phyloP scores from a whole-genome alignment of 1,284 basidiomycete species.

The Fomitopsis palustris region DNA sequence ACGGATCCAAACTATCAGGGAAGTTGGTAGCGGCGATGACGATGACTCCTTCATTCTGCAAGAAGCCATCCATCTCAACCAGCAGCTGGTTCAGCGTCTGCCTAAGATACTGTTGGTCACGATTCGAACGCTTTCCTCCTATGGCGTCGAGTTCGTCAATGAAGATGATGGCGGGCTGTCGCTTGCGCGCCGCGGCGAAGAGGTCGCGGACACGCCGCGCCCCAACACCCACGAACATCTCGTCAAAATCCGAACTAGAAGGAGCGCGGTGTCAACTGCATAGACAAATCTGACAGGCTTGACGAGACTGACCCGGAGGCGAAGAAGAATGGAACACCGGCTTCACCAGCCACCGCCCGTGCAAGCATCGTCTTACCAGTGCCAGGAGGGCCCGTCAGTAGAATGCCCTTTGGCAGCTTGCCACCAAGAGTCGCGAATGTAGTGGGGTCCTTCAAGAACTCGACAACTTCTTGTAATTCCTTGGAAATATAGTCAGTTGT shows the following conservation, averaged over 20 bases:
- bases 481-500: constrained; percentile 23
- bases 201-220: constrained; percentile 96
- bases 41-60: constrained; percentile 87
- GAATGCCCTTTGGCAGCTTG: constrained; percentile 87
- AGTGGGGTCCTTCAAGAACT: constrained; percentile 89
- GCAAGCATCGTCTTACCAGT: constrained; percentile 98
- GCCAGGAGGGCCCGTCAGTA: constrained; percentile 86
- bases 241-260: constrained; percentile 90
- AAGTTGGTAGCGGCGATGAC: constrained; percentile 96
- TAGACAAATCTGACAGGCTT: not conserved
- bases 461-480: constrained; percentile 92
- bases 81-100: constrained; percentile 93
- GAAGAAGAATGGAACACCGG: constrained; percentile 91
- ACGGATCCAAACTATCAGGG: constrained; percentile 87
- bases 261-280: not conserved
- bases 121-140: constrained; percentile 86
- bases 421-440: constrained; percentile 88
- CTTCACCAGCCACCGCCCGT: constrained; percentile 94
- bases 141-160: constrained; percentile 94
- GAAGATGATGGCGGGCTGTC: constrained; percentile 93
- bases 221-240: constrained; percentile 96
- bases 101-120: constrained; percentile 88
- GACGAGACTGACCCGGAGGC: constrained; percentile 65
- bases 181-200: constrained; percentile 92
- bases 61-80: constrained; percentile 94